Percentiles rank a stretch among this genome's conserved stretches.
These are phyloP conservation scores for Nannochloropsis granulata DNA, from an alignment of 108 stramenopile species.

Conservation along the genomic window DNA sequence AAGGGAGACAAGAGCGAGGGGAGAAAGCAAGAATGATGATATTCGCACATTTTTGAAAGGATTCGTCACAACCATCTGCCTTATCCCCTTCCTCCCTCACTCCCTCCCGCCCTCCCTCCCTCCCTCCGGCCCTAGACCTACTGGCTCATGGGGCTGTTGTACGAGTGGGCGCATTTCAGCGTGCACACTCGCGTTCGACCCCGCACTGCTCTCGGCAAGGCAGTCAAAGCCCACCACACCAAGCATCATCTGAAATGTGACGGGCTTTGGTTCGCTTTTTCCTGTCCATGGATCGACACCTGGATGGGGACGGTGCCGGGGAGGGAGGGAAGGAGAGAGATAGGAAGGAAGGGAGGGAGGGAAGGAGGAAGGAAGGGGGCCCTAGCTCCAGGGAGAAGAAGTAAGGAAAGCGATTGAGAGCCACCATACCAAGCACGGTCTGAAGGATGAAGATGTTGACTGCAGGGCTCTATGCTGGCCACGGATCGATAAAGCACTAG, in stretches of 20 bases:
- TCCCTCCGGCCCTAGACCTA: neutral
- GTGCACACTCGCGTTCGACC: slow-evolving; percentile 23
- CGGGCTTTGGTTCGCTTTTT: slow-evolving; percentile 14
- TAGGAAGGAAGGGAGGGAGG: neutral
- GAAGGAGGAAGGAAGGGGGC: neutral
- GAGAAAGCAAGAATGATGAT: too few species aligned
- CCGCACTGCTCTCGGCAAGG: slow-evolving; percentile 2
- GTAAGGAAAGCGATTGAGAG: neutral
- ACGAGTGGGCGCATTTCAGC: slow-evolving; percentile 24
- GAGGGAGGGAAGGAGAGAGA: neutral
- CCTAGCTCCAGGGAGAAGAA: too few species aligned
- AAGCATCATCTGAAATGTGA: slow-evolving; percentile 19
- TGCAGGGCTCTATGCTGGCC: too few species aligned
- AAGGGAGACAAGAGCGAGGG: too few species aligned
- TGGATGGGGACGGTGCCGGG: slow-evolving; percentile 8
- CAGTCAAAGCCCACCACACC: slow-evolving; percentile 22
- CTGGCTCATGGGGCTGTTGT: slow-evolving; percentile 17
- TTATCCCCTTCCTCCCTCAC: neutral
- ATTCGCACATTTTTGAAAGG: too few species aligned
- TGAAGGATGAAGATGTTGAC: too few species aligned
- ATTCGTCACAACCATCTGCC: neutral
- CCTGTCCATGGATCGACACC: slow-evolving; percentile 7
- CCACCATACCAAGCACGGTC: neutral
- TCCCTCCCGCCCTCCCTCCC: neutral
- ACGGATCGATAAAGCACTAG: too few species aligned